Percentiles rank a stretch among this genome's conserved stretches.
Evolutionary conservation across 345 rosid genomes (phyloP).

Genomic region (Eutrema yunnanense): DNA sequence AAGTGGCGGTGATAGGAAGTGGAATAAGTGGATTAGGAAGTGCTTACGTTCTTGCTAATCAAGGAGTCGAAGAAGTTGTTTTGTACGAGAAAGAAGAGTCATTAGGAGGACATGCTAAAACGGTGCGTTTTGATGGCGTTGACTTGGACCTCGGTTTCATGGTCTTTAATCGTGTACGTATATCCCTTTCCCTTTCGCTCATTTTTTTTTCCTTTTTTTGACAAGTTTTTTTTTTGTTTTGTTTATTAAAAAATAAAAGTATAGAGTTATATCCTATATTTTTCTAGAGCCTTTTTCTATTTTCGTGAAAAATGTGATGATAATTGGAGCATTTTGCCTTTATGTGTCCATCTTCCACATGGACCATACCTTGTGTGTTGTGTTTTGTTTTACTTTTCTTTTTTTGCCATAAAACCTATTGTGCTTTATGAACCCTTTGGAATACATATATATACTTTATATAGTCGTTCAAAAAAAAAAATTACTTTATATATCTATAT

Average conservation of each 20-base stretch:
- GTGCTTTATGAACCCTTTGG: not conserved
- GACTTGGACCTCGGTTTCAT: slow-evolving; percentile 77
- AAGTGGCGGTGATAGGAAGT: slow-evolving; percentile 64
- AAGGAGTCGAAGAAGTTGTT: slow-evolving; percentile 42
- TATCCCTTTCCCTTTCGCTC: not conserved
- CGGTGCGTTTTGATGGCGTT: slow-evolving; percentile 45
- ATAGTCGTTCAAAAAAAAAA: too few species aligned
- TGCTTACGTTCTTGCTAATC: slow-evolving; percentile 46
- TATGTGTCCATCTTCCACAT: not conserved
- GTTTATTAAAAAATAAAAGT: too few species aligned
- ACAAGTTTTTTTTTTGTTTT: not conserved
- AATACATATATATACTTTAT: too few species aligned
- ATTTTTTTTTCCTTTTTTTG: not conserved
- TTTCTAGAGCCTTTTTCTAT: too few species aligned
- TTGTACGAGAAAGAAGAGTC: slow-evolving; percentile 57
- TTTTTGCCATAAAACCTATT: not conserved
- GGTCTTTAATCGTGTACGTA: slow-evolving; percentile 66
- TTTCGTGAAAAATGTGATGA: slow-evolving; percentile 6
- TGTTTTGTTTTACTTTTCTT: not conserved
- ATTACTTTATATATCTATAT: not conserved
- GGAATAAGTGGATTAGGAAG: slow-evolving; percentile 66
- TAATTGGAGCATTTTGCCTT: slow-evolving; percentile 16
- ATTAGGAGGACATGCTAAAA: slow-evolving; percentile 72
- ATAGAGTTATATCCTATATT: not conserved
- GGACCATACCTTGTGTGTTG: slow-evolving; percentile 11